These are phyloP conservation scores for Arctostaphylos glauca DNA, from an alignment of 148 eudicot genomes.

Conservation along the genomic window DNA sequence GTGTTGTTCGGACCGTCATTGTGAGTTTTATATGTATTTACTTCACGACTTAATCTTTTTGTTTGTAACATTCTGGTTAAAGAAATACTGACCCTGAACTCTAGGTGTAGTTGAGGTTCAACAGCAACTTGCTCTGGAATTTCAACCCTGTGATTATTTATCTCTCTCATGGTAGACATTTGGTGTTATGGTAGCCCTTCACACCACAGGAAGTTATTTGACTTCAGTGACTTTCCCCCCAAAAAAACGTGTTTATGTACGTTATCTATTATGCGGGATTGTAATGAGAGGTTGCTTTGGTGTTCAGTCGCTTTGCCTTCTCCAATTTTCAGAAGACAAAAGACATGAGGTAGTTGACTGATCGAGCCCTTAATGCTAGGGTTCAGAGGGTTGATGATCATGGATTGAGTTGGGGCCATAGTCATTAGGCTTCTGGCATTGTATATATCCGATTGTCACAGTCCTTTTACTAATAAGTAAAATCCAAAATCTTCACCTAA, in stretches of 20 bases:
- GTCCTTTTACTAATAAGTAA: background rate
- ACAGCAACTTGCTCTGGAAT: background rate
- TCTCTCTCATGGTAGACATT: background rate
- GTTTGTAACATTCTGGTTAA: background rate
- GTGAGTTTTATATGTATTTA: constrained; percentile 39
- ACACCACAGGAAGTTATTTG: background rate
- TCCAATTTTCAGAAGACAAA: background rate
- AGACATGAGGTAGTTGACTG: background rate
- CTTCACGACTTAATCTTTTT: background rate
- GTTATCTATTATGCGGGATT: background rate
- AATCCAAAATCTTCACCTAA: background rate
- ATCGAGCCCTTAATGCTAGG: background rate
- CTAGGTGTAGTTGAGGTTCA: constrained; percentile 1
- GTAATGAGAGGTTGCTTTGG: background rate
- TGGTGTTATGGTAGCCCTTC: background rate
- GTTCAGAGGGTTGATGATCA: too few relatives aligned
- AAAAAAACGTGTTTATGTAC: background rate
- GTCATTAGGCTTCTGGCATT: background rate
- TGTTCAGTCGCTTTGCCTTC: background rate
- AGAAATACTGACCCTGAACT: background rate
- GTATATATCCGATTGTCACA: background rate
- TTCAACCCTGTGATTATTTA: background rate
- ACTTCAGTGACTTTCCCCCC: background rate
- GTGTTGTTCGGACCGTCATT: constrained; percentile 88
- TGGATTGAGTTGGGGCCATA: too few relatives aligned